Evolutionary conservation across 2,329 filamentous ascomycete species (phyloP).

Genomic region (Samsoniella hepiali): DNA sequence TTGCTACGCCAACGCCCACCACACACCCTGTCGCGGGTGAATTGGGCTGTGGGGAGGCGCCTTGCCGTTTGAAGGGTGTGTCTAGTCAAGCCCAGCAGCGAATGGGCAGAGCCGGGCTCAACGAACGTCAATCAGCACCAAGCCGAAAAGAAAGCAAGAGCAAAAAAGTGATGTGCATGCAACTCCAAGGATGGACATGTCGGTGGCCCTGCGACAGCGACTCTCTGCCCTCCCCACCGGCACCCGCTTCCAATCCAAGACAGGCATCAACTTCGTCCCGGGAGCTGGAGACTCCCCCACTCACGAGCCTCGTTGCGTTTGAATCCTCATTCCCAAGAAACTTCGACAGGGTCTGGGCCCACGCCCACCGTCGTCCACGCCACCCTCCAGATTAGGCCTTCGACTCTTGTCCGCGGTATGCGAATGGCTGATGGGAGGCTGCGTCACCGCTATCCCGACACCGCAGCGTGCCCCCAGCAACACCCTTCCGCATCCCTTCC

Average conservation of each 20-base stretch:
- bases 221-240: neutral
- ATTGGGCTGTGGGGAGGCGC: neutral
- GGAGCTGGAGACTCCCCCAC: conserved; percentile 6
- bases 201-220: conserved; percentile 13
- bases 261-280: conserved; percentile 5
- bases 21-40: neutral
- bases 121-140: conserved; percentile 6
- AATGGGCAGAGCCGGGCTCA: neutral
- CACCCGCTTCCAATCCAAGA: conserved; percentile 6
- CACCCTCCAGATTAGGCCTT: conserved; percentile 14
- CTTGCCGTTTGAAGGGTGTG: neutral
- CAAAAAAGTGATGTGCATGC: conserved; percentile 12
- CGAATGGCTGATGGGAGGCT: conserved; percentile 9
- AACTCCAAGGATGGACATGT: conserved; percentile 9
- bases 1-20: conserved; percentile 10
- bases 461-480: conserved; percentile 5
- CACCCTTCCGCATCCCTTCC: conserved; percentile 3
- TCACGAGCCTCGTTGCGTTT: conserved; percentile 10
- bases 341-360: conserved; percentile 11
- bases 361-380: conserved; percentile 8
- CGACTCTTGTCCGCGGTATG: conserved; percentile 1
- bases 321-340: conserved; percentile 15
- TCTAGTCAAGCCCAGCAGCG: neutral
- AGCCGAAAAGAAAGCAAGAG: neutral
- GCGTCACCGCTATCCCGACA: neutral